Evolutionary conservation across 805 yeast species (phyloP), one percentile per base, ranked within the genome.

Genomic region (Wickerhamiella cacticola): DNA sequence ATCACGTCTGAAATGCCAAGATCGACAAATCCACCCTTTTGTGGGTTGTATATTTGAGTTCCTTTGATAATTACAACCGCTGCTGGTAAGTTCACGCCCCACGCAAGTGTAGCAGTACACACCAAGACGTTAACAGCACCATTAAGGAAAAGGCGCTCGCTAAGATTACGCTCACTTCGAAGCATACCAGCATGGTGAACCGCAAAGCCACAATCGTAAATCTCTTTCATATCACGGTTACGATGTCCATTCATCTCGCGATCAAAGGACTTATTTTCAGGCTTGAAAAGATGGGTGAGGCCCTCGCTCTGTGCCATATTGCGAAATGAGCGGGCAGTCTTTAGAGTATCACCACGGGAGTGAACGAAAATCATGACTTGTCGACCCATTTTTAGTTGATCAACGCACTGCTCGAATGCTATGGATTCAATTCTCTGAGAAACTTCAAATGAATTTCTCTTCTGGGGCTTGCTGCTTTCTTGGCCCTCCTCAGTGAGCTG

Each of bases 41-140:
- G 85, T 0, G 97, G 74, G 61, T 92, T 94, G 60, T 92, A 92
- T 0, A 92, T 87, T 59, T 89, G 95, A 0, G 99, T 92, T 0
- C 99, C 99, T 59, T 92, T 92, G 26, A 92, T 79, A 53, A 92
- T 84, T 18, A 92, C 99, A 35, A 87, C 95, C 1, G 96, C 96
- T 5, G 98, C 98, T 1, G 99, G 98, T 50, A 92, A 69, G 60
- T 92, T 92, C 16, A 92, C 97, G 74, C 99, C 99, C 99, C 99
- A 92, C 0, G 99, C 99, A 50, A 92, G 74, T 0, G 99, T 92
- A 0, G 98, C 95, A 2, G 99, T 92, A 72, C 96, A 87, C 58
- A 94, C 82, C 15, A 92, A 67, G 0, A 92, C 97, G 51, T 80
- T 83, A 53, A 92, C 81, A 0, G 87, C 82, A 36, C 98, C 97